Evolutionary conservation across 345 rosid species (phyloP).

Genomic region (Brassica nigra): DNA sequence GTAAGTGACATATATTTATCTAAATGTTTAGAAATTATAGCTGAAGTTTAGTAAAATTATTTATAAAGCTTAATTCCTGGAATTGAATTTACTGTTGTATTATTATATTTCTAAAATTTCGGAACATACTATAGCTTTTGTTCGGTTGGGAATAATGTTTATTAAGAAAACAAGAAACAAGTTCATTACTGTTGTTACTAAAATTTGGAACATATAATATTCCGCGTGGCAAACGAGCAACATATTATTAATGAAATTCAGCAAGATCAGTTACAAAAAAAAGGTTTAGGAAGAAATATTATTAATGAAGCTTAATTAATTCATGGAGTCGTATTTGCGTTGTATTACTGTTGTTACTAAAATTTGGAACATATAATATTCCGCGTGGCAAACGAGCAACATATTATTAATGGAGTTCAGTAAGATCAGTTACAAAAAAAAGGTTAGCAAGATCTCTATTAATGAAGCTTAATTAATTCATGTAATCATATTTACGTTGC

Average conservation of each 20-base stretch:
- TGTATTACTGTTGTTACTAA: neutral
- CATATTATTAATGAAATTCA: too few relatives aligned
- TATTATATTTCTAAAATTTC: neutral
- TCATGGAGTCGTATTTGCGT: neutral
- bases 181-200: neutral
- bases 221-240: conserved; percentile 1
- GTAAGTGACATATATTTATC: neutral
- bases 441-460: neutral
- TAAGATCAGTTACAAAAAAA: too few relatives aligned
- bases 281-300: neutral
- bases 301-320: neutral
- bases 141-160: neutral
- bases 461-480: neutral
- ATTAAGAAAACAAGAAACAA: too few relatives aligned
- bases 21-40: neutral
- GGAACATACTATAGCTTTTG: neutral
- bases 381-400: neutral
- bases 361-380: neutral
- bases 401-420: too few relatives aligned
- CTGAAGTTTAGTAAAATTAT: neutral
- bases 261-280: too few relatives aligned
- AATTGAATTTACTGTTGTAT: neutral
- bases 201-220: neutral
- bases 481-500: neutral
- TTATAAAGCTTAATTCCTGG: neutral